Evolutionary conservation across 371 early-diverging fungal species (phyloP), one percentile per base, ranked within the genome.

Genomic region (Actinomortierella wolfii): DNA sequence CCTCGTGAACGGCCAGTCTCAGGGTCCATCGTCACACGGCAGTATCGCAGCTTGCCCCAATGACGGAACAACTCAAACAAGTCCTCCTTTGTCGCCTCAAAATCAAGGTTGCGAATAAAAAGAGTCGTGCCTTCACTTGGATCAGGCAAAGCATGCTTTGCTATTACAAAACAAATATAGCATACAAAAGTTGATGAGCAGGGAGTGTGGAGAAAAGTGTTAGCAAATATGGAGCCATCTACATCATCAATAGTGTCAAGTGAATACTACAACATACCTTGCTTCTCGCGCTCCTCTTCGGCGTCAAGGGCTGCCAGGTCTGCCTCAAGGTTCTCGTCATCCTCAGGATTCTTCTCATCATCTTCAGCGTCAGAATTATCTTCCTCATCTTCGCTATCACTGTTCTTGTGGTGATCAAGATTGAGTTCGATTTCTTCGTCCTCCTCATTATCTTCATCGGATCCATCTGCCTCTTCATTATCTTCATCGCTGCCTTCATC

Each of bases 101-200:
- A 97, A 28, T 91, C 82, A 51, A 97, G 69, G 75, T 97, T 97
- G 48, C 97, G 87, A 34, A 97, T 81, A 76, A 97, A 97, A 28
- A 97, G 81, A 2, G 97, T 97, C 56, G 87, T 85, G 24, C 89
- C 91, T 50, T 85, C 86, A 26, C 81, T 76, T 44, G 79, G 68
- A 1, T 78, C 70, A 13, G 85, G 85, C 20, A 76, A 50, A 34
- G 47, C 52, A 63, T 69, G 42, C 55, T 68, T 61, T 48, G 40
- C 67, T 73, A 63, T 15, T 25, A 40, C 13, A 40, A 34, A 1
- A 6, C 1, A 44, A 43, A 8, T 7, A 15, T 39, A 34, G 11
- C 4, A 11, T 34, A 11, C 11, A n/a, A n/a, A n/a, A n/a, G 34
- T 34, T 4, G 4, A 11, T 6, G 34, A 34, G 34, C 7, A 11